These are phyloP conservation scores for Candida silvatica DNA, from an alignment of 805 yeast species.

Conservation along the genomic window DNA sequence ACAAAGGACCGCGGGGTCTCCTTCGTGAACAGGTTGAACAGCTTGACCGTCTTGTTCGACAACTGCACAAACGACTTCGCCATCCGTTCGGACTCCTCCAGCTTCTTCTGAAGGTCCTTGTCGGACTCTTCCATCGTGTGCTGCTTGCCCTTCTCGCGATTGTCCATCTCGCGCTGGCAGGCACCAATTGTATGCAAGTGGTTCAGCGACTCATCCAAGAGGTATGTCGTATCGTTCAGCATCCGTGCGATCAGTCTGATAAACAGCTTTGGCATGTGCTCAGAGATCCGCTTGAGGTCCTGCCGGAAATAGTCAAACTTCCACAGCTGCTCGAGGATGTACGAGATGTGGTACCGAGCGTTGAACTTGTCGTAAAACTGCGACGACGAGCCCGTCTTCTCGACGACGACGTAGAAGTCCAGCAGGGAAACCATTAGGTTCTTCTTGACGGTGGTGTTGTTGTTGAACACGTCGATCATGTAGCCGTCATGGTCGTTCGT, in stretches of 20 bases:
- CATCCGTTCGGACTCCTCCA: constrained; percentile 59
- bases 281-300: constrained; percentile 63
- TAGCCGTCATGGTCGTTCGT: constrained; percentile 59
- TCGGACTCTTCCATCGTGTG: constrained; percentile 40
- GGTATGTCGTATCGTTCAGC: constrained; percentile 88
- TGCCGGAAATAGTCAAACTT: constrained; percentile 55
- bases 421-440: constrained; percentile 75
- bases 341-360: constrained; percentile 78
- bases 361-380: constrained; percentile 96
- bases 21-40: constrained; percentile 74
- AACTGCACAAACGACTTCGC: constrained; percentile 79
- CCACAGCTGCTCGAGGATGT: constrained; percentile 80
- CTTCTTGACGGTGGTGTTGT: constrained; percentile 51
- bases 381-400: constrained; percentile 89
- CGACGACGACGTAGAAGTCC: constrained; percentile 90
- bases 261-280: constrained; percentile 70
- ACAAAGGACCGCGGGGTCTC: constrained; percentile 84
- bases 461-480: constrained; percentile 55
- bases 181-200: constrained; percentile 72
- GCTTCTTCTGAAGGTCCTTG: constrained; percentile 50
- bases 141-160: constrained; percentile 30
- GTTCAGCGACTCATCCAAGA: constrained; percentile 83
- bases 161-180: constrained; percentile 55
- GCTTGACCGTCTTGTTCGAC: constrained; percentile 70
- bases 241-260: constrained; percentile 89